phyloP scores from a whole-genome alignment of 2,329 filamentous ascomycete species.

The Elsinoe necatrix region DNA sequence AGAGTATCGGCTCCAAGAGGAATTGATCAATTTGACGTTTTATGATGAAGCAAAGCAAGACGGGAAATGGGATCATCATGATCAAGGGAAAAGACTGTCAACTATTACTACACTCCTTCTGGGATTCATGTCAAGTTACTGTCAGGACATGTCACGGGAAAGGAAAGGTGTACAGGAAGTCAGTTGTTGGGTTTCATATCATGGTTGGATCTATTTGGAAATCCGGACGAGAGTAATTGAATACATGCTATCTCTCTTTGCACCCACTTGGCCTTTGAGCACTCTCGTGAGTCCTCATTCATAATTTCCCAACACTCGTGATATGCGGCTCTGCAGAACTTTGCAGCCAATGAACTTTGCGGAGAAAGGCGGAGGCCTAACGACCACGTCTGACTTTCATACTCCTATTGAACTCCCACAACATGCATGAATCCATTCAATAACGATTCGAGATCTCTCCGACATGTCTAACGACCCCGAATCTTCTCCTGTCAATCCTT shows the following conservation, averaged over 20 bases:
- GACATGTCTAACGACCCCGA: background rate
- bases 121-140: background rate
- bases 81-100: background rate
- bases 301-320: background rate
- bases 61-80: background rate
- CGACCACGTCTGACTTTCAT: slow-evolving; percentile 1
- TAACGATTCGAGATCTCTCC: background rate
- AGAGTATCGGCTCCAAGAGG: slow-evolving; percentile 2
- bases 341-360: background rate
- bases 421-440: background rate
- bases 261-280: background rate
- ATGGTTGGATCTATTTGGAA: background rate
- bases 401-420: background rate
- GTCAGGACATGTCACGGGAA: background rate
- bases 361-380: background rate
- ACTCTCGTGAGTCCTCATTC: background rate
- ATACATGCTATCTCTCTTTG: slow-evolving; percentile 2
- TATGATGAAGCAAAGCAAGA: slow-evolving; percentile 8
- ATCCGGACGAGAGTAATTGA: slow-evolving; percentile 1
- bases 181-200: background rate
- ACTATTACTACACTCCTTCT: background rate
- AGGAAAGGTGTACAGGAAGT: background rate
- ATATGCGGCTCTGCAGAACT: background rate
- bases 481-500: slow-evolving; percentile 14
- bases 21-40: background rate